Conservation (phyloP, 805 yeast genomes). For the Zygosaccharomyces kombuchaensis region DNA sequence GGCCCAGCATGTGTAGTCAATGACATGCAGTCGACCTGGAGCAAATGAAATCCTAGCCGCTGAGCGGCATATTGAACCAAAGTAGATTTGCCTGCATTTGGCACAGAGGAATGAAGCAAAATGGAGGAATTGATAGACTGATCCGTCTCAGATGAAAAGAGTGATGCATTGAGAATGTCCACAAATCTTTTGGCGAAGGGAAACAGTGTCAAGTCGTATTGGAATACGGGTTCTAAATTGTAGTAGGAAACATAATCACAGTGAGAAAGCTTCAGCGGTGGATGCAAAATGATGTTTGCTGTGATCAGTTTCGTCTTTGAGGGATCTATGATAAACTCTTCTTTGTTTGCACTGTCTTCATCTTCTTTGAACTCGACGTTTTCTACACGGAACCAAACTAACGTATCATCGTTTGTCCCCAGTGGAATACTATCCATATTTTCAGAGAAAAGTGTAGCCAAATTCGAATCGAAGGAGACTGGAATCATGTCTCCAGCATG, state of each 20-base stretch:
- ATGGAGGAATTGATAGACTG: slow-evolving; percentile 55
- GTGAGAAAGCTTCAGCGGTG: slow-evolving; percentile 32
- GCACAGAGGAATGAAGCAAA: slow-evolving; percentile 59
- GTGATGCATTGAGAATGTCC: slow-evolving; percentile 53
- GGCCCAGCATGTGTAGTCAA: slow-evolving; percentile 43
- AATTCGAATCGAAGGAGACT: slow-evolving; percentile 56
- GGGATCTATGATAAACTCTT: slow-evolving; percentile 62
- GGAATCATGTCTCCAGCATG: slow-evolving; percentile 68
- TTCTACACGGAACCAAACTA: slow-evolving; percentile 83
- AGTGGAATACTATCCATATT: slow-evolving; percentile 6
- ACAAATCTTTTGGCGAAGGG: slow-evolving; percentile 48
- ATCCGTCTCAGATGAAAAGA: slow-evolving; percentile 26
- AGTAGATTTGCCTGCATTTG: slow-evolving; percentile 77
- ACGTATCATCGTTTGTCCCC: slow-evolving; percentile 48
- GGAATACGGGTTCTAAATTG: slow-evolving; percentile 41
- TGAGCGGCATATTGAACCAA: slow-evolving; percentile 51
- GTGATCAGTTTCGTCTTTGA: slow-evolving; percentile 61
- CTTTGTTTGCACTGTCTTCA: slow-evolving; percentile 2
- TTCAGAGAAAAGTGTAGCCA: slow-evolving; percentile 16
- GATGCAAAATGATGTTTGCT: slow-evolving; percentile 51
- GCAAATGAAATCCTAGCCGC: slow-evolving; percentile 59
- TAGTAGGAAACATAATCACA: slow-evolving; percentile 46
- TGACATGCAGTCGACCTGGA: slow-evolving; percentile 65
- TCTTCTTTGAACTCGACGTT: slow-evolving; percentile 35
- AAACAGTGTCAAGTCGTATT: slow-evolving; percentile 36